phyloP scores from a whole-genome alignment of 345 rosid genomes.

The Microthlaspi erraticum region DNA sequence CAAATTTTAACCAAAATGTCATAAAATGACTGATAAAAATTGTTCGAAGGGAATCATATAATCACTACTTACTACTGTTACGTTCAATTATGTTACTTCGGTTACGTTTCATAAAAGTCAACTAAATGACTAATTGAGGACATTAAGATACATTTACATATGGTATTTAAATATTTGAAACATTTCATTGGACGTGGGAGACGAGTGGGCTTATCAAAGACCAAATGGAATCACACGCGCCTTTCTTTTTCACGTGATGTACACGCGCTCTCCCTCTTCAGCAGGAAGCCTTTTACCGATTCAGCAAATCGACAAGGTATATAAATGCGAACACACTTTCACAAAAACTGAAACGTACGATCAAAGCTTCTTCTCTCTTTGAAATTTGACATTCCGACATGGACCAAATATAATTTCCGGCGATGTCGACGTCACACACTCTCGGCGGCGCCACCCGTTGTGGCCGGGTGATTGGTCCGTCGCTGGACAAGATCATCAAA shows the following conservation, averaged over 20 bases:
- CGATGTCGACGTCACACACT: conserved; percentile 69
- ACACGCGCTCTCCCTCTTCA: conserved; percentile 41
- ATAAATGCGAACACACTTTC: conserved; percentile 18
- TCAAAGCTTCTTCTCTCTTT: conserved; percentile 28
- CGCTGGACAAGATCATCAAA: conserved; percentile 87
- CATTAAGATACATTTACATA: not conserved
- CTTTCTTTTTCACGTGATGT: not conserved
- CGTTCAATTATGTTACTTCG: conserved; percentile 15
- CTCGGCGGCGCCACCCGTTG: conserved; percentile 85
- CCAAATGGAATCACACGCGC: conserved; percentile 35
- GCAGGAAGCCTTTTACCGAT: conserved; percentile 43
- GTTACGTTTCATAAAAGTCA: conserved; percentile 32
- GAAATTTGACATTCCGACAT: not conserved
- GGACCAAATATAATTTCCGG: conserved; percentile 16
- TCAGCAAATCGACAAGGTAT: conserved; percentile 42
- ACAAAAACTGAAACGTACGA: conserved; percentile 27
- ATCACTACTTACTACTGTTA: conserved; percentile 15
- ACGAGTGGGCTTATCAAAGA: conserved; percentile 22
- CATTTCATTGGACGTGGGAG: conserved; percentile 41
- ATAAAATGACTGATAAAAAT: not conserved
- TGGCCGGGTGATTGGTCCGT: conserved; percentile 84
- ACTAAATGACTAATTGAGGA: conserved; percentile 19
- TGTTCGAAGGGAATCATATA: not conserved
- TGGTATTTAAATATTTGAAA: not conserved
- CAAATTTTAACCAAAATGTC: not conserved